Percentiles rank a stretch among this genome's conserved stretches.
Evolutionary conservation across 2,329 filamentous ascomycete species (phyloP).

Genomic region (Coniella lustricola): DNA sequence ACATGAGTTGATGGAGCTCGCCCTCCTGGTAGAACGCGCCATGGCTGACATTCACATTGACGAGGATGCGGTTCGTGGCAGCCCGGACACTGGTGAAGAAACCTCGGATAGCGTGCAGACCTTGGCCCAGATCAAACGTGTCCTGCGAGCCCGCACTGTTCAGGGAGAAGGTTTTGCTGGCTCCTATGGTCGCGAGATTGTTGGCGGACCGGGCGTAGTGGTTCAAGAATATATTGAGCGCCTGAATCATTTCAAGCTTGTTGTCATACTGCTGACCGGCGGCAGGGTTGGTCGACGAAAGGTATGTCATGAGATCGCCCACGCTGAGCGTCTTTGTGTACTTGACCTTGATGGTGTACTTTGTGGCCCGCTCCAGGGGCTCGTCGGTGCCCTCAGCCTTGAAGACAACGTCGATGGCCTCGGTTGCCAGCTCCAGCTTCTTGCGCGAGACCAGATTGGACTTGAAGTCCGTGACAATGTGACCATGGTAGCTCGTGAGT

Average conservation of each 20-base stretch:
- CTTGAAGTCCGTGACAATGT: constrained; percentile 29
- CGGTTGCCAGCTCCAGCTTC: constrained; percentile 16
- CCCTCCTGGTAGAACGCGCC: constrained; percentile 27
- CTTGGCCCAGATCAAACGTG: constrained; percentile 20
- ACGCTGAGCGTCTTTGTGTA: constrained; percentile 22
- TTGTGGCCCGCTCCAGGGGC: constrained; percentile 14
- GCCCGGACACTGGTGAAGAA: constrained; percentile 28
- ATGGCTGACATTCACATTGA: constrained; percentile 31
- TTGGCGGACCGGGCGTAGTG: constrained; percentile 25
- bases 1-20: constrained; percentile 17
- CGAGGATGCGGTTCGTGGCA: constrained; percentile 27
- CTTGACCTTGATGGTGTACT: constrained; percentile 20
- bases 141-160: constrained; percentile 1
- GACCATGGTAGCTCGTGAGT: constrained; percentile 10
- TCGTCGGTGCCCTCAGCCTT: constrained; percentile 25
- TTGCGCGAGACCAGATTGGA: constrained; percentile 25
- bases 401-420: constrained; percentile 19
- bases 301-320: constrained; percentile 20
- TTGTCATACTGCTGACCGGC: constrained; percentile 16
- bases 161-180: constrained; percentile 23
- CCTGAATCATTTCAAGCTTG: constrained; percentile 52
- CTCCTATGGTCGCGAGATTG: constrained; percentile 23
- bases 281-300: constrained; percentile 21
- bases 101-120: constrained; percentile 26
- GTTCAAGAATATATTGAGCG: constrained; percentile 60